Evolutionary conservation across 176 grass and related monocot species (phyloP), one percentile per base, ranked within the genome.

Genomic region (Poa pratensis): DNA sequence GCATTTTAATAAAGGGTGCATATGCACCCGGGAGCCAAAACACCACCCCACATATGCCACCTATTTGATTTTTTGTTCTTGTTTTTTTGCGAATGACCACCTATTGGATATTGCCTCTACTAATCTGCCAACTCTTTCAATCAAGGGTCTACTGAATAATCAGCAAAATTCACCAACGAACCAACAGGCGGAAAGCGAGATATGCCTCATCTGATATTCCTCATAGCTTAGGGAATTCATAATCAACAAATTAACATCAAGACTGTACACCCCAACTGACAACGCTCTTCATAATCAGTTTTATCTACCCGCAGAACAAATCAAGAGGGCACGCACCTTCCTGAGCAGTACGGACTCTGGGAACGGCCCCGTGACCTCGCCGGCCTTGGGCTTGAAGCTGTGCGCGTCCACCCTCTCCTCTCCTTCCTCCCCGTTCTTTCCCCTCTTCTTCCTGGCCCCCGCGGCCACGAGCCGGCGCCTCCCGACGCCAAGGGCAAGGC

Each of bases 271-370:
- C 30, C 24, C 34, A 79, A 82, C 5, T 78, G 34, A 48, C 50
- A 67, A 78, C 10, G 26, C 43, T 50, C 16, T 35, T 34, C 43
- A 34, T 3, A 51, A 51, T 9, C 32, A 49, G 59, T 13, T 13
- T 9, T 65, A 32, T 19, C 23, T 19, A 7, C 9, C 57, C 37
- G 58, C 58, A 7, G 24, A 58, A 79, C 9, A 48, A 30, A 63
- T 0, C 5, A 72, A 78, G 20, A 20, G 58, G 40, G 17, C 32
- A 89, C 92, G 10, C 34, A 92, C 92, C 93, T 94, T 94, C 67
- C 89, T 93, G 46, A 98, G 93, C 8, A 98, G 69, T n/a, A 92
- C 86, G 51, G 93, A 86, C 85, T 98, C 96, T 22, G 93, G 93
- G 80, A 98, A 95, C 23, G 87, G 80, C 10, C 86, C 92, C 0